A percentile compares a stretch with the other conserved stretches of the same genome.
Conservation (phyloP, 2,329 filamentous ascomycete species). For the Epichloe aotearoae region DNA sequence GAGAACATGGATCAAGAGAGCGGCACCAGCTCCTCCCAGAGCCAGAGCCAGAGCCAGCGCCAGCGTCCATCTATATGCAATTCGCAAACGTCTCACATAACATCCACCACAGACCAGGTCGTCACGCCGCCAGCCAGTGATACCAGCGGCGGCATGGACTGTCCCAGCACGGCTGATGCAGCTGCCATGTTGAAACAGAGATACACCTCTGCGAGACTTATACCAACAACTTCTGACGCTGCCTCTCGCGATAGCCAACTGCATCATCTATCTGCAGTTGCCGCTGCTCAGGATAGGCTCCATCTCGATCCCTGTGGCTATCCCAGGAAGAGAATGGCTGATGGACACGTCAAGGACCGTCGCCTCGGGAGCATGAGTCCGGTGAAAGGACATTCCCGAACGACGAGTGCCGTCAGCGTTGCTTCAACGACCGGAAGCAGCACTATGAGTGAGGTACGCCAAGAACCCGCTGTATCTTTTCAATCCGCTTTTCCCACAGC, state of each 20-base stretch:
- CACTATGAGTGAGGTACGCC: constrained; percentile 63
- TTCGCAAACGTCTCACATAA: constrained; percentile 17
- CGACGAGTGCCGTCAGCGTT: constrained; percentile 53
- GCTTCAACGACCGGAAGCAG: constrained; percentile 49
- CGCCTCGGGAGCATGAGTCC: constrained; percentile 31
- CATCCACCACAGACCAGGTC: constrained; percentile 14
- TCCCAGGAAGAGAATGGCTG: constrained; percentile 62
- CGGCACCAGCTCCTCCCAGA: constrained; percentile 7
- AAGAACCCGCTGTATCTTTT: too few relatives aligned
- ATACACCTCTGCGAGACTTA: neutral
- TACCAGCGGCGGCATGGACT: constrained; percentile 7
- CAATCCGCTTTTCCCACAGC: neutral
- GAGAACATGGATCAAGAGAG: neutral
- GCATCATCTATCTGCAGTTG: constrained; percentile 43
- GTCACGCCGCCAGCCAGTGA: constrained; percentile 18
- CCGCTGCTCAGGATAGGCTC: constrained; percentile 39
- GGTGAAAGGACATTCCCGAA: constrained; percentile 51
- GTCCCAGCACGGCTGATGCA: constrained; percentile 9
- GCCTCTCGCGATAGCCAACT: constrained; percentile 44
- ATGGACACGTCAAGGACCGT: constrained; percentile 54
- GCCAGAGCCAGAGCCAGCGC: constrained; percentile 1
- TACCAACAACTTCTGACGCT: constrained; percentile 5
- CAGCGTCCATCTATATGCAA: constrained; percentile 9
- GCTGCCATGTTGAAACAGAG: constrained; percentile 5
- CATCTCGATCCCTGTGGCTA: constrained; percentile 19